These are phyloP conservation scores for Botryotinia calthae DNA, from an alignment of 2,329 filamentous ascomycete genomes.

Conservation along the genomic window DNA sequence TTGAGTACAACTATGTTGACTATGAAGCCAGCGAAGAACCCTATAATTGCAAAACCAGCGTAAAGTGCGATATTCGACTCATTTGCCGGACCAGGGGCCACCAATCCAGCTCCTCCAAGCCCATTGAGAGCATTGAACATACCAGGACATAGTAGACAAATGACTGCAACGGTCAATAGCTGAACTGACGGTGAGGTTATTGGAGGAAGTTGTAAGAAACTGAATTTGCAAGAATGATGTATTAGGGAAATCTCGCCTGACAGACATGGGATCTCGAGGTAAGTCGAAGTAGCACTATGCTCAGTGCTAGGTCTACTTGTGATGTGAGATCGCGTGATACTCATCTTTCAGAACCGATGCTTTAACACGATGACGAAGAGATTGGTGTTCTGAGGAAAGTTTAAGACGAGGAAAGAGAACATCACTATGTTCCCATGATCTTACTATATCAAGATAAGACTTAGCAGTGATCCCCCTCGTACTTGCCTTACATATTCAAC, in stretches of 20 bases:
- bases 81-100: slow-evolving; percentile 53
- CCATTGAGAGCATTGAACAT: slow-evolving; percentile 68
- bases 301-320: slow-evolving; percentile 15
- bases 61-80: slow-evolving; percentile 43
- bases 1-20: slow-evolving; percentile 71
- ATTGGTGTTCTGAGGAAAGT: slow-evolving; percentile 14
- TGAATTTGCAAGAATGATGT: slow-evolving; percentile 1
- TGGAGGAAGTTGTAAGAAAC: slow-evolving; percentile 7
- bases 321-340: slow-evolving; percentile 14
- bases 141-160: slow-evolving; percentile 67
- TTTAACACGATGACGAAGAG: slow-evolving; percentile 8
- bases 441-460: slow-evolving; percentile 15
- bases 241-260: not conserved
- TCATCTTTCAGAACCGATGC: slow-evolving; percentile 10
- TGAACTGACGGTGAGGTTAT: slow-evolving; percentile 14
- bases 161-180: slow-evolving; percentile 55
- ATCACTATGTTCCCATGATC: slow-evolving; percentile 14
- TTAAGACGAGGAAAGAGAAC: slow-evolving; percentile 12
- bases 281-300: slow-evolving; percentile 11
- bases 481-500: slow-evolving; percentile 7
- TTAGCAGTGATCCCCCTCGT: not conserved
- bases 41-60: slow-evolving; percentile 52
- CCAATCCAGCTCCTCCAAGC: slow-evolving; percentile 60
- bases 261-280: not conserved
- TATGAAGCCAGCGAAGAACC: slow-evolving; percentile 69